Conservation (phyloP, 2,329 filamentous ascomycete genomes). For the Trichoderma gracile region DNA sequence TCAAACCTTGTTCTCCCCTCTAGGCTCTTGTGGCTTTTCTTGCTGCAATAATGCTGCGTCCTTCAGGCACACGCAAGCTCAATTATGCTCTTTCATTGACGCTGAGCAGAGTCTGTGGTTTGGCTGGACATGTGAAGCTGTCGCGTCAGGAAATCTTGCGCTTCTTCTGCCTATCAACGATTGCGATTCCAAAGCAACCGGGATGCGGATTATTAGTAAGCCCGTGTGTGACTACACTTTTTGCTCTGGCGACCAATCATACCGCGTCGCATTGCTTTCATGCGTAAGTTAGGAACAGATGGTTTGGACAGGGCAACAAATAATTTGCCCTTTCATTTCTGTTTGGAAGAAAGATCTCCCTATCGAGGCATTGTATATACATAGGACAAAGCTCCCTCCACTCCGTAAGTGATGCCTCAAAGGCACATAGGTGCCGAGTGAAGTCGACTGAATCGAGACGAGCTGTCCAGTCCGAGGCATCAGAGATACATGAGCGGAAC, state of each 20-base stretch:
- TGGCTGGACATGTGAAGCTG: not conserved
- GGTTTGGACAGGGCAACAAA: no score
- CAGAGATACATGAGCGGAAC: not conserved
- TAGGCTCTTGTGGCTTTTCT: no score
- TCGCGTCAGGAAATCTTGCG: not conserved
- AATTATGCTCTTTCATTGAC: not conserved
- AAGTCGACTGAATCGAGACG: no score
- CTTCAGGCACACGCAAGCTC: not conserved
- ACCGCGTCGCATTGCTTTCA: no score
- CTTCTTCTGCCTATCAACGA: not conserved
- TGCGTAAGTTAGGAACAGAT: no score
- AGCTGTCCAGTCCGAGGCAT: no score
- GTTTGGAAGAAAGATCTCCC: no score
- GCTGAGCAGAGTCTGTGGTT: not conserved
- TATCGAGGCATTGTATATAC: no score
- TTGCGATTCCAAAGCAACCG: not conserved
- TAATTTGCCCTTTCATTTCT: no score
- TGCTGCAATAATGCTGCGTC: not conserved
- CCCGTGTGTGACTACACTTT: not conserved
- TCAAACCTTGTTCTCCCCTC: not conserved
- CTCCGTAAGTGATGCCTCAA: not conserved
- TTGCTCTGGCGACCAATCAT: not conserved
- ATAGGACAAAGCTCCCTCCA: no score
- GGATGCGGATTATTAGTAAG: slow-evolving; percentile 2
- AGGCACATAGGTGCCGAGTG: no score